Percentiles rank a stretch among this genome's conserved stretches.
Conservation (phyloP, 768 basidiomycete genomes). For the Suillus weaverae region DNA sequence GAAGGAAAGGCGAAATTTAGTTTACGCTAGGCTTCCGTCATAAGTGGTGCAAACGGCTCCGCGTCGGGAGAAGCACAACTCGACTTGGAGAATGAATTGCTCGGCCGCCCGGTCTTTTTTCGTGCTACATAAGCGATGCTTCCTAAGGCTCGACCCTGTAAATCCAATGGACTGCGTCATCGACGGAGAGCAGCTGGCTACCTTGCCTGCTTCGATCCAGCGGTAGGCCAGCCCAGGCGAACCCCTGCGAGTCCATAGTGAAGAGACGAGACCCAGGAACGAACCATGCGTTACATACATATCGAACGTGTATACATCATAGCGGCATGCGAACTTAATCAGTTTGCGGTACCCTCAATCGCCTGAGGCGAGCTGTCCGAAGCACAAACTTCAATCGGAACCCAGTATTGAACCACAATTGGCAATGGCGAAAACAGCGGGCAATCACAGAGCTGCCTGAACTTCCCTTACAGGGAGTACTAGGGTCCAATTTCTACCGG, state of each 20-base stretch:
- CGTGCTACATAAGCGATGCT: neutral
- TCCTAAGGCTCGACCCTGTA: neutral
- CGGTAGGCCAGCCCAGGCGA: neutral
- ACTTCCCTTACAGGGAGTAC: slow-evolving; percentile 8
- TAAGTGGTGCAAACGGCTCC: neutral
- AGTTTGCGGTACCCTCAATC: neutral
- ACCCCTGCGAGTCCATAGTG: neutral
- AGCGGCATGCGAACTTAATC: neutral
- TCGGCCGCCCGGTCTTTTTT: neutral
- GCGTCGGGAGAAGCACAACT: neutral
- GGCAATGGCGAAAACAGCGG: slow-evolving; percentile 24
- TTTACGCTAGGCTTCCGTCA: neutral
- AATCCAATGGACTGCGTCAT: neutral
- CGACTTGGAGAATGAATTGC: neutral
- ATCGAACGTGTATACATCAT: neutral
- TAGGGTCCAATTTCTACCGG: slow-evolving; percentile 1
- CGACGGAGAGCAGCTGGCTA: neutral
- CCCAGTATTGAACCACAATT: slow-evolving; percentile 4
- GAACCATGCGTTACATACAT: neutral
- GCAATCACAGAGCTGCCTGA: slow-evolving; percentile 8
- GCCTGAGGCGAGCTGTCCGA: neutral
- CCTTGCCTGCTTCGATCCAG: too few species aligned
- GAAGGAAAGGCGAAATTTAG: too few species aligned
- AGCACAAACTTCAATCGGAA: neutral
- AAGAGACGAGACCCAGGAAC: neutral